Base-by-base conservation (phyloP, 306 rosid genomes). In the Trifolium subterraneum region DNA sequence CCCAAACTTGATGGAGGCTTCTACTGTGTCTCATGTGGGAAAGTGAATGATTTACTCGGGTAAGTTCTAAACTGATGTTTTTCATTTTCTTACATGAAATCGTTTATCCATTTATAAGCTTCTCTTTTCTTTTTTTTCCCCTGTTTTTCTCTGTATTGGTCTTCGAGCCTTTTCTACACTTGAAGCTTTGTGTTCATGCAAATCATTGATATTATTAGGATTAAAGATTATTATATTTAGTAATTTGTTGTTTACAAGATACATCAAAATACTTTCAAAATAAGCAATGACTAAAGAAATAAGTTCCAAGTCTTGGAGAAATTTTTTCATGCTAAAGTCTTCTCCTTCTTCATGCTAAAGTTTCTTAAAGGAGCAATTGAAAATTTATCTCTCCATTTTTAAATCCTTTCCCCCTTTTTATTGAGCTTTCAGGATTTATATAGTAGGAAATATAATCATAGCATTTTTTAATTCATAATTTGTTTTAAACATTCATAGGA, bases 31-130 rank as follows among this genome's bases (percentile, higher is more conserved):
- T 85, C 95, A 25, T 94, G 99, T 79, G 85, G 97, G 73, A 90
- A 94, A 83, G 54, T 86, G 68, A 94, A 92, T 82, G 96, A 92
- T 86, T 85, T 94, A 77, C 95, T 92, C 12, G 88, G 99, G 97
- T 92, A 90, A 89, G 60, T 45, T 68, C 18, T 72, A 47, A 73
- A 29, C 67, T 52, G 70, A n/a, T 54, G 35, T 18, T 76, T 69
- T 77, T 10, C 12, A 20, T 64, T 68, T 72, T 77, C 70, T 68
- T 68, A 38, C 31, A 55, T 77, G 20, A 56, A 10, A 68, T 64
- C 35, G 16, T 31, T 42, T 69, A 63, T 72, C 10, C 33, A 55
- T 16, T 61, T 68, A 19, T 68, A 66, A 59, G 61, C 25, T 25
- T 23, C 45, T 33, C 29, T 23, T 79, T 38, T 11, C 4, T 54